These are phyloP conservation scores for Fusarium bactridioides DNA, from an alignment of 2,329 filamentous ascomycete genomes.

Conservation along the genomic window DNA sequence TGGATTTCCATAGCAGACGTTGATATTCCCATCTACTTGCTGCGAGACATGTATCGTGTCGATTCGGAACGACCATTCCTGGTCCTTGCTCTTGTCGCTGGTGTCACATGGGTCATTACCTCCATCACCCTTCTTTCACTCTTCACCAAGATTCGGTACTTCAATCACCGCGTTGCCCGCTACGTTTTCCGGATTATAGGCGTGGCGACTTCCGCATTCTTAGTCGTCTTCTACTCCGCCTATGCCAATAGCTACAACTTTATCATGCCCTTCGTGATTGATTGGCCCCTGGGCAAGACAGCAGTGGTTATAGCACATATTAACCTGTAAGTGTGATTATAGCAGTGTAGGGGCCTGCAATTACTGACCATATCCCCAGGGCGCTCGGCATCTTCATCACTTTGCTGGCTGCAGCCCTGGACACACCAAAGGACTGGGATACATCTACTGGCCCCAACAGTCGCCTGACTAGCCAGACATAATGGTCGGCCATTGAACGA, in stretches of 20 bases:
- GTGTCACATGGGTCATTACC: conserved; percentile 19
- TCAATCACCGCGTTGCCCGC: conserved; percentile 5
- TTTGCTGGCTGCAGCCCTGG: conserved; percentile 26
- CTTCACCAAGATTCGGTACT: background rate
- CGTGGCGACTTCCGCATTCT: conserved; percentile 32
- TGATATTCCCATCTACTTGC: too few relatives aligned
- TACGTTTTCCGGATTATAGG: conserved; percentile 40
- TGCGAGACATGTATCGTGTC: too few relatives aligned
- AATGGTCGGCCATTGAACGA: background rate
- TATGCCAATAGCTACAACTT: conserved; percentile 10
- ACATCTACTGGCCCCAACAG: background rate
- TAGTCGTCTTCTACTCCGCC: conserved; percentile 11
- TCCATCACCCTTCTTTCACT: conserved; percentile 21
- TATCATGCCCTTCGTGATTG: background rate
- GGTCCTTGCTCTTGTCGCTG: conserved; percentile 26
- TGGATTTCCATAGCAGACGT: too few relatives aligned
- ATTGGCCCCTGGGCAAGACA: background rate
- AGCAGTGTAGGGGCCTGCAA: background rate
- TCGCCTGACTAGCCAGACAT: background rate
- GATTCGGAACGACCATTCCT: conserved; percentile 21
- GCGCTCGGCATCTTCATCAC: conserved; percentile 31
- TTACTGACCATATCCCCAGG: conserved; percentile 27
- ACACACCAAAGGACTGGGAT: conserved; percentile 4
- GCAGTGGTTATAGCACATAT: conserved; percentile 31
- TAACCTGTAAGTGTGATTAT: conserved; percentile 35